These are phyloP conservation scores for Aspergillus hancockii DNA, from an alignment of 495 filamentous ascomycete genomes.

Conservation along the genomic window DNA sequence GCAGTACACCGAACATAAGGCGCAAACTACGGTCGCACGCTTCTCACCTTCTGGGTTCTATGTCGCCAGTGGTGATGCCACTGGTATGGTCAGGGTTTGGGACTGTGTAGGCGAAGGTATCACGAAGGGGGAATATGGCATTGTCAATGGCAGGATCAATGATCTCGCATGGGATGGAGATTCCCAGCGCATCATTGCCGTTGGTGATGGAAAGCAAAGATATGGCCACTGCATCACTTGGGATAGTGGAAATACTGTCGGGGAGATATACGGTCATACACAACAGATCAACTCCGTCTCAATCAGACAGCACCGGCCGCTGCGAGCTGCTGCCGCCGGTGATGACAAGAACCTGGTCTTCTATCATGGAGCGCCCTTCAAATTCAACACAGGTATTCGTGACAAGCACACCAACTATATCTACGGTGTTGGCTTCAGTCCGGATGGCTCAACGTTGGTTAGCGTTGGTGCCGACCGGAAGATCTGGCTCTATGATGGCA, in stretches of 20 bases:
- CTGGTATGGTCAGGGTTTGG: constrained; percentile 86
- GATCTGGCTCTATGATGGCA: constrained; percentile 94
- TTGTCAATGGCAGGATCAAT: constrained; percentile 92
- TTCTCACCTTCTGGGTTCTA: constrained; percentile 96
- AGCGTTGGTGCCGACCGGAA: constrained; percentile 86
- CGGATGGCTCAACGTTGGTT: constrained; percentile 80
- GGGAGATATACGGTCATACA: constrained; percentile 88
- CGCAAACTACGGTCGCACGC: constrained; percentile 84
- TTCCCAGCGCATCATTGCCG: constrained; percentile 92
- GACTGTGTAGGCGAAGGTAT: constrained; percentile 62
- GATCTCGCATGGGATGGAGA: constrained; percentile 98
- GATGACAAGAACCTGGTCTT: constrained; percentile 90
- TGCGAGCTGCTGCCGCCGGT: constrained; percentile 85
- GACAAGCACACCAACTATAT: constrained; percentile 86
- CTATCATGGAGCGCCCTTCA: constrained; percentile 91
- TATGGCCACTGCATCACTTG: constrained; percentile 94
- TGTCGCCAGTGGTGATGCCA: constrained; percentile 87
- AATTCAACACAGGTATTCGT: constrained; percentile 76
- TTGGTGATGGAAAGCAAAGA: constrained; percentile 90
- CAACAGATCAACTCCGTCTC: constrained; percentile 88
- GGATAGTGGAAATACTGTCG: constrained; percentile 93
- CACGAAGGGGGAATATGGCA: constrained; percentile 82
- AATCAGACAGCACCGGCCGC: constrained; percentile 83
- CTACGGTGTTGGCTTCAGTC: constrained; percentile 85
- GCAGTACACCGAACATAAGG: constrained; percentile 90